phyloP scores from a whole-genome alignment of 331 rosid species.

The Spiraea crenata region DNA sequence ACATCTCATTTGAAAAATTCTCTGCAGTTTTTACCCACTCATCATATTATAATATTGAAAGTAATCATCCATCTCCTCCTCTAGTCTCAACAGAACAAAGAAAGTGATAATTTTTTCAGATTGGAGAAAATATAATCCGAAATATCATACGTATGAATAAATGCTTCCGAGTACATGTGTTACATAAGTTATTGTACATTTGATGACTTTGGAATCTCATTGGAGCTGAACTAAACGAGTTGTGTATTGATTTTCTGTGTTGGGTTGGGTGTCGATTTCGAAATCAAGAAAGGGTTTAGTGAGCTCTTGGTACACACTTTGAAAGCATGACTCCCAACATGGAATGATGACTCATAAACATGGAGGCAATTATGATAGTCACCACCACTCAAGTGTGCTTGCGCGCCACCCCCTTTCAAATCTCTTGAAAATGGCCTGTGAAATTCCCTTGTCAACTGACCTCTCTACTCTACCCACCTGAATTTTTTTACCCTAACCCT shows the following conservation, averaged over 20 bases:
- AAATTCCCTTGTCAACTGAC: neutral
- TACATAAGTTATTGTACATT: too few species aligned
- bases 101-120: too few species aligned
- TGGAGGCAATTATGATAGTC: slow-evolving; percentile 4
- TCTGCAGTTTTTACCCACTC: neutral
- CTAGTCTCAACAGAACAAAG: too few species aligned
- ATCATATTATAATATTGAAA: neutral
- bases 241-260: too few species aligned
- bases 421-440: neutral
- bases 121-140: too few species aligned
- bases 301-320: neutral
- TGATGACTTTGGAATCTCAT: too few species aligned
- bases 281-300: slow-evolving; percentile 1
- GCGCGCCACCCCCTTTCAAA: slow-evolving; percentile 15
- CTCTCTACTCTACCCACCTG: neutral
- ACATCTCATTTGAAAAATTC: neutral
- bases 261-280: neutral
- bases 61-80: neutral
- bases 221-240: too few species aligned
- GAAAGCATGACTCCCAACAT: neutral
- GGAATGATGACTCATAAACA: slow-evolving; percentile 10
- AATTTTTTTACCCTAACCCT: neutral
- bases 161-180: too few species aligned
- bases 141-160: too few species aligned
- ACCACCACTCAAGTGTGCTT: neutral